These are phyloP conservation scores for Ananas comosus DNA, from an alignment of 176 grass and related monocot genomes.

Conservation along the genomic window DNA sequence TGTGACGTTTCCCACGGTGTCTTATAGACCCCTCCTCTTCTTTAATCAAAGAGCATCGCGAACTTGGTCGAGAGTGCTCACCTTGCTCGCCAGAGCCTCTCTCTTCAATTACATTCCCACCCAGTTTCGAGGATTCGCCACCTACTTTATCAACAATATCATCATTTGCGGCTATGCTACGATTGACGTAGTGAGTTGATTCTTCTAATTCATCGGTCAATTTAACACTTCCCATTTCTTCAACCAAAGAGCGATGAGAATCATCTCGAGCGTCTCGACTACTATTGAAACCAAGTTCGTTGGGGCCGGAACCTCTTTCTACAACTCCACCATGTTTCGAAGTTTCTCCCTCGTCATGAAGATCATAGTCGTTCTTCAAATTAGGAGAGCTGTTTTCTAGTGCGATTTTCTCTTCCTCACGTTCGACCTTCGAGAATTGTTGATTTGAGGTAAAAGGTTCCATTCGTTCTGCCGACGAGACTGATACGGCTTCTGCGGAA, in stretches of 20 bases:
- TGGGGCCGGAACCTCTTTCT: no score
- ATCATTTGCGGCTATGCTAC: conserved; percentile 21
- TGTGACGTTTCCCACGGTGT: conserved; percentile 25
- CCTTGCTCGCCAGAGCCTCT: no score
- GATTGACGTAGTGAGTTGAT: conserved; percentile 8
- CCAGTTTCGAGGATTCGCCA: no score
- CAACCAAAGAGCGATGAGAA: conserved; percentile 40
- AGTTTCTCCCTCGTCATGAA: no score
- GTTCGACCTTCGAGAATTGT: background rate
- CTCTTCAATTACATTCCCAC: no score
- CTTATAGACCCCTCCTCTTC: conserved; percentile 50
- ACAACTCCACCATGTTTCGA: no score
- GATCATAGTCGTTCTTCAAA: background rate
- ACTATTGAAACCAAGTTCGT: no score
- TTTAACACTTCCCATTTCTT: conserved; percentile 31
- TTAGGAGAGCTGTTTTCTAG: background rate
- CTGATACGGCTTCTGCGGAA: conserved; percentile 15
- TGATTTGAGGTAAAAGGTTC: background rate
- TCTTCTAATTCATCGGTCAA: background rate
- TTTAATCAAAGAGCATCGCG: conserved; percentile 44
- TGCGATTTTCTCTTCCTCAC: no score
- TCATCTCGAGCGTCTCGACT: background rate
- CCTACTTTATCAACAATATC: background rate
- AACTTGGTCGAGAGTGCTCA: conserved; percentile 23
- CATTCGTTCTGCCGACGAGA: conserved; percentile 22